phyloP scores from a whole-genome alignment of 306 rosid genomes.

The Lathyrus tuberosus region DNA sequence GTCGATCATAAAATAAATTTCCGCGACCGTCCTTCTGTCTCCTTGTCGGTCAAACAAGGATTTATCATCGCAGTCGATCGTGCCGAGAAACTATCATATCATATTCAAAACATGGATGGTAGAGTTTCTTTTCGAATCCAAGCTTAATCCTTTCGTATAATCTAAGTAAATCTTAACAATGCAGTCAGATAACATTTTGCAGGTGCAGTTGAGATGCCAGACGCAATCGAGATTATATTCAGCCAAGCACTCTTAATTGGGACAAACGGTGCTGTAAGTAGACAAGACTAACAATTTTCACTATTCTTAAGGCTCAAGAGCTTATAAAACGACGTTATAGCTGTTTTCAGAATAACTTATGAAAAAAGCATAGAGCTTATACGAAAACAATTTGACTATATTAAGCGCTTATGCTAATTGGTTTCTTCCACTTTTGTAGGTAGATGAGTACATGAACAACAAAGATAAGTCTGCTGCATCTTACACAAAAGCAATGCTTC shows the following conservation, averaged over 20 bases:
- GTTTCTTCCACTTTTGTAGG: slow-evolving; percentile 49
- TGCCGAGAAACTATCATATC: slow-evolving; percentile 69
- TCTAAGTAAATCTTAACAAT: slow-evolving; percentile 8
- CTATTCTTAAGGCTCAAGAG: neutral
- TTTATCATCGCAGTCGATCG: slow-evolving; percentile 67
- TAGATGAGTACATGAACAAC: slow-evolving; percentile 75
- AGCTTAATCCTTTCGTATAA: slow-evolving; percentile 21
- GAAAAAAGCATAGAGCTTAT: neutral
- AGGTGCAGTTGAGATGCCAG: slow-evolving; percentile 68
- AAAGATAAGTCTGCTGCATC: slow-evolving; percentile 57
- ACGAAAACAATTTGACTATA: neutral
- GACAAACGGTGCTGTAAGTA: slow-evolving; percentile 75
- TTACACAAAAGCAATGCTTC: slow-evolving; percentile 80
- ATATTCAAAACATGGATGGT: slow-evolving; percentile 73
- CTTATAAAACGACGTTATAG: neutral
- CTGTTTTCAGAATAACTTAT: neutral
- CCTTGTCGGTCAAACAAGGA: slow-evolving; percentile 68
- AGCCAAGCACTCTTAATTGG: slow-evolving; percentile 51
- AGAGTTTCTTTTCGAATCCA: slow-evolving; percentile 36
- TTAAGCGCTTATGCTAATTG: neutral
- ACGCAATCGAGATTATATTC: slow-evolving; percentile 75
- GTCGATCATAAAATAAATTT: slow-evolving; percentile 56
- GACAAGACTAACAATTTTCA: slow-evolving; percentile 14
- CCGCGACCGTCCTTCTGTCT: slow-evolving; percentile 57
- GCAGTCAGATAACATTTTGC: slow-evolving; percentile 27